Percentiles rank a stretch among this genome's conserved stretches.
Evolutionary conservation across 805 yeast genomes (phyloP).

Genomic region (Sugiyamaella lignohabitans): DNA sequence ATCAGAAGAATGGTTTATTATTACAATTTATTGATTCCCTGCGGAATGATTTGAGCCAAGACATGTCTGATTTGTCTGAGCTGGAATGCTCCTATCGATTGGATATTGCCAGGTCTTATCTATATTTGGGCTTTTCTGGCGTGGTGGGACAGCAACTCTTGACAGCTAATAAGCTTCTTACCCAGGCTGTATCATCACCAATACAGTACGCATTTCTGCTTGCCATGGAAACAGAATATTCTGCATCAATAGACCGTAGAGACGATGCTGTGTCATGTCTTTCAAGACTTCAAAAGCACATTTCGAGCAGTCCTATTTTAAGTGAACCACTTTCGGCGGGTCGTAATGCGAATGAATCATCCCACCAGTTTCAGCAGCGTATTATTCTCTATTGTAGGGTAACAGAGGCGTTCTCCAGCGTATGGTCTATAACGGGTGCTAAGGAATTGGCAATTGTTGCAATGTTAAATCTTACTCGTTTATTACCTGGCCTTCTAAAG

Average conservation of each 20-base stretch:
- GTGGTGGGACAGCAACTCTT: neutral
- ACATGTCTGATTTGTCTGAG: no score
- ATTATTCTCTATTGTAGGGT: conserved; percentile 1
- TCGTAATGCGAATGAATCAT: conserved; percentile 1
- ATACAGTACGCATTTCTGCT: neutral
- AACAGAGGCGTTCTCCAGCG: neutral
- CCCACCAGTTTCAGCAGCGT: neutral
- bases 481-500: conserved; percentile 11
- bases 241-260: neutral
- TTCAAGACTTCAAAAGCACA: neutral
- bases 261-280: neutral
- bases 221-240: neutral
- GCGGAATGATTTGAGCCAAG: no score
- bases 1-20: conserved; percentile 1
- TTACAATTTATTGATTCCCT: no score
- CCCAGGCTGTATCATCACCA: neutral
- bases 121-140: neutral
- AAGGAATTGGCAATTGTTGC: conserved; percentile 8
- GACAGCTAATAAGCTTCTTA: neutral
- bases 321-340: conserved; percentile 1
- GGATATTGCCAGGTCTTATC: neutral
- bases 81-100: neutral
- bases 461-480: conserved; percentile 7
- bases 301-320: neutral
- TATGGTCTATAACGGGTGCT: conserved; percentile 4